Conservation (phyloP, 371 early-diverging fungal genomes). For the Thermomucor indicae-seudaticae region DNA sequence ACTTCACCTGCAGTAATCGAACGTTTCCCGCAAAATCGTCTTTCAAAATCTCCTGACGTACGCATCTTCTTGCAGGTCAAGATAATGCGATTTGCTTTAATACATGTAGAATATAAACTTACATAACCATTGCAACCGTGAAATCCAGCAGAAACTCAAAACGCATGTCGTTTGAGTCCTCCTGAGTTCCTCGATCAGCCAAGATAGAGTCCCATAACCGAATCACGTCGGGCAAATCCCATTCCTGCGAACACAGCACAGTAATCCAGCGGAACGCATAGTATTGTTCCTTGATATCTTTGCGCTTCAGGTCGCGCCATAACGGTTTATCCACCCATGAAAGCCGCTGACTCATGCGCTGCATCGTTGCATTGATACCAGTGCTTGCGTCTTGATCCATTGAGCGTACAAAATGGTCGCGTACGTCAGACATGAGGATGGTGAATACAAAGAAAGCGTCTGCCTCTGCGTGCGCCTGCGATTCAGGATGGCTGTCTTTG, state of each 20-base stretch:
- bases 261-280: constrained; percentile 88
- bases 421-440: constrained; percentile 63
- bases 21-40: constrained; percentile 67
- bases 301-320: constrained; percentile 60
- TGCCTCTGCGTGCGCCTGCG: constrained; percentile 78
- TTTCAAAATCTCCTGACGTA: constrained; percentile 51
- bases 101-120: too few relatives aligned
- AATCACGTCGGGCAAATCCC: constrained; percentile 77
- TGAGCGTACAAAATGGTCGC: constrained; percentile 79
- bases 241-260: constrained; percentile 81
- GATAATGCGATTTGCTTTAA: too few relatives aligned
- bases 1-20: constrained; percentile 53
- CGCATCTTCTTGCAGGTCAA: constrained; percentile 36
- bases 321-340: constrained; percentile 57
- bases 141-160: constrained; percentile 78
- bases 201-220: constrained; percentile 83
- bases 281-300: constrained; percentile 72
- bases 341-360: constrained; percentile 56
- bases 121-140: constrained; percentile 75
- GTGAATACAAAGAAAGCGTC: constrained; percentile 84
- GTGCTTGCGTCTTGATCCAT: constrained; percentile 57
- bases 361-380: constrained; percentile 62
- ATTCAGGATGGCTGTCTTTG: constrained; percentile 45
- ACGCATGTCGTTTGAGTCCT: constrained; percentile 22
- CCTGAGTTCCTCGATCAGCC: constrained; percentile 55